A percentile compares a stretch with the other conserved stretches of the same genome.
phyloP scores from a whole-genome alignment of 805 yeast genomes.

The Wickerhamia fluorescens region DNA sequence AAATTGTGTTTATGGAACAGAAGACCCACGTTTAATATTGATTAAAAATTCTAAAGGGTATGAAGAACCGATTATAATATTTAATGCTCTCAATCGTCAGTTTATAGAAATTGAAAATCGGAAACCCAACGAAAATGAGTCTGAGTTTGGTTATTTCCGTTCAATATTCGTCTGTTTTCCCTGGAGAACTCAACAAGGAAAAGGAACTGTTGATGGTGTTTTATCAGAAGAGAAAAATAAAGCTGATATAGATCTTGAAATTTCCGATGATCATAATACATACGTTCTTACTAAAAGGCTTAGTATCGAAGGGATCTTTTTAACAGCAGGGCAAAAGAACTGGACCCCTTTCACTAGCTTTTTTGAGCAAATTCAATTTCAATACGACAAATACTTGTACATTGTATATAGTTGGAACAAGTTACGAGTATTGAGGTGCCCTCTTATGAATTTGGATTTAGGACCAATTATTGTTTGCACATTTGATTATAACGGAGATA shows the following conservation, averaged over 20 bases:
- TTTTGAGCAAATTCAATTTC: slow-evolving; percentile 12
- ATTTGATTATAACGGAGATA: background rate
- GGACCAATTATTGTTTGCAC: too few relatives aligned
- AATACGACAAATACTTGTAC: slow-evolving; percentile 21
- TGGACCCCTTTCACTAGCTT: slow-evolving; percentile 35
- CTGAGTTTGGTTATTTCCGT: slow-evolving; percentile 8
- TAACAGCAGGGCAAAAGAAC: slow-evolving; percentile 21
- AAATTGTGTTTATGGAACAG: slow-evolving; percentile 32
- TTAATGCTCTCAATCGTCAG: slow-evolving; percentile 25
- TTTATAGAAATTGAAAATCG: slow-evolving; percentile 3
- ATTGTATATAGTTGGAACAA: slow-evolving; percentile 28
- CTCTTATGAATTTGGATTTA: slow-evolving; percentile 6
- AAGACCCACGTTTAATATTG: slow-evolving; percentile 42
- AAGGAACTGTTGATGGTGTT: slow-evolving; percentile 17
- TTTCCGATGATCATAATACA: slow-evolving; percentile 5
- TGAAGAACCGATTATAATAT: slow-evolving; percentile 42
- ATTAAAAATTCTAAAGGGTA: slow-evolving; percentile 24
- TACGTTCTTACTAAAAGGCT: slow-evolving; percentile 17
- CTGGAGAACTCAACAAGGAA: slow-evolving; percentile 27
- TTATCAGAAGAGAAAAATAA: slow-evolving; percentile 2
- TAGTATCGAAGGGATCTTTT: slow-evolving; percentile 5
- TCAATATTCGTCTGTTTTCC: slow-evolving; percentile 28
- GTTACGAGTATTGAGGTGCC: slow-evolving; percentile 22
- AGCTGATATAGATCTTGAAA: background rate
- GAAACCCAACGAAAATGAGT: slow-evolving; percentile 3